A percentile compares a stretch with the other conserved stretches of the same genome.
Evolutionary conservation across 768 basidiomycete genomes (phyloP).

Genomic region (Tremella yokohamensis): DNA sequence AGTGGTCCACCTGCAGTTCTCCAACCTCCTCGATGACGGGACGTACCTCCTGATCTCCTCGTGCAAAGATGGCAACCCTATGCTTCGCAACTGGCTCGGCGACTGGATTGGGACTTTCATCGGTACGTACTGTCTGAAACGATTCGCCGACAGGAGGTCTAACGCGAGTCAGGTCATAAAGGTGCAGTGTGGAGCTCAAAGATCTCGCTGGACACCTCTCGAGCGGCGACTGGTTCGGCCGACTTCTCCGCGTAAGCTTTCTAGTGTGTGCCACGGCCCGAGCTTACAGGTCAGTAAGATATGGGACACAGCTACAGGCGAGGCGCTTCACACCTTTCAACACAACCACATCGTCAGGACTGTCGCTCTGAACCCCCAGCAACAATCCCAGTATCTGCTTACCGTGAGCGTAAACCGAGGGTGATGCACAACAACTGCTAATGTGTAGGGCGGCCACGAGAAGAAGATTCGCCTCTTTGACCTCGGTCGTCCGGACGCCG

Average conservation of each 20-base stretch:
- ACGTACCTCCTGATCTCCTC: constrained; percentile 87
- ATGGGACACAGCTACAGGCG: constrained; percentile 90
- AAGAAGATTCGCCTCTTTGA: constrained; percentile 97
- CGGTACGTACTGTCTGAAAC: constrained; percentile 44
- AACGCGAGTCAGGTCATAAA: constrained; percentile 52
- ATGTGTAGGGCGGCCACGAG: constrained; percentile 81
- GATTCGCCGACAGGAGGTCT: background rate
- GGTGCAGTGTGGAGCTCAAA: constrained; percentile 98
- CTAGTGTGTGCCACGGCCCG: too few species aligned
- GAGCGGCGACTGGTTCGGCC: constrained; percentile 87
- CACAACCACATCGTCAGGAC: constrained; percentile 98
- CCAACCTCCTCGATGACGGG: constrained; percentile 63
- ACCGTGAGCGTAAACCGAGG: constrained; percentile 29
- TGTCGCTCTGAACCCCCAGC: constrained; percentile 73
- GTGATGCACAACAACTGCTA: background rate
- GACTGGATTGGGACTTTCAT: constrained; percentile 86
- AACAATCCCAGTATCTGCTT: constrained; percentile 46
- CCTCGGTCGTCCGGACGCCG: constrained; percentile 76
- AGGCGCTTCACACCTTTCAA: constrained; percentile 87
- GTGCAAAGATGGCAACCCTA: constrained; percentile 98
- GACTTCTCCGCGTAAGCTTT: constrained; percentile 89
- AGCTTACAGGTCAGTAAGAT: constrained; percentile 64
- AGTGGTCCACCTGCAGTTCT: constrained; percentile 92
- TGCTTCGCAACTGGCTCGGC: constrained; percentile 94
- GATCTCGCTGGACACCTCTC: constrained; percentile 75